phyloP scores from a whole-genome alignment of 2,329 filamentous ascomycete genomes.

The Diaporthe sp. region DNA sequence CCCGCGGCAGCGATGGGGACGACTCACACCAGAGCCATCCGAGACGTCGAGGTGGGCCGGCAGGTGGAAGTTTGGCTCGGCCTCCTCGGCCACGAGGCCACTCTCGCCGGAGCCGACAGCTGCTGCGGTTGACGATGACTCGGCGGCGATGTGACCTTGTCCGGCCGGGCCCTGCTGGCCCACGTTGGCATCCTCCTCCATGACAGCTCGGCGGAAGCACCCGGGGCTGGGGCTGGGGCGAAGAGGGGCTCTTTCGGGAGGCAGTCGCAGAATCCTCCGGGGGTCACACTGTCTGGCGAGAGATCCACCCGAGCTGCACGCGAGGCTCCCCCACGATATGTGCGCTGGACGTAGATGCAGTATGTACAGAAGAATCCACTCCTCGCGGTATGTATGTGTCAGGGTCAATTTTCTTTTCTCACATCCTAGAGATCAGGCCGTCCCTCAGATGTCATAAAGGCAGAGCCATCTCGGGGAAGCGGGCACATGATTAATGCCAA shows the following conservation, averaged over 20 bases:
- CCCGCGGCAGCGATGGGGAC: neutral
- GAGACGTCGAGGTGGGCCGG: conserved; percentile 34
- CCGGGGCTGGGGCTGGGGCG: neutral
- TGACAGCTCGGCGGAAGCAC: conserved; percentile 6
- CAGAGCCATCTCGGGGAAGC: neutral
- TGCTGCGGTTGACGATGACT: conserved; percentile 1
- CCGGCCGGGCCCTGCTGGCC: conserved; percentile 19
- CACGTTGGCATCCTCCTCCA: conserved; percentile 24
- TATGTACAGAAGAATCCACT: neutral
- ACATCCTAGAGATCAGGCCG: neutral
- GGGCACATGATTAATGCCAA: conserved; percentile 31
- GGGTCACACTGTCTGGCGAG: neutral
- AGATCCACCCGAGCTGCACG: conserved; percentile 7
- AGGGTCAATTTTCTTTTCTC: neutral
- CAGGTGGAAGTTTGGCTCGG: conserved; percentile 6
- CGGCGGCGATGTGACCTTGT: conserved; percentile 18
- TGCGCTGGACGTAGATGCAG: neutral
- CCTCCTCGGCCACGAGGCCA: conserved; percentile 1
- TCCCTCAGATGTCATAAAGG: neutral
- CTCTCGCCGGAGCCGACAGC: conserved; percentile 4
- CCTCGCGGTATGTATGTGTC: neutral
- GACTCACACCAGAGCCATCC: conserved; percentile 35
- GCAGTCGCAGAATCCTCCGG: neutral
- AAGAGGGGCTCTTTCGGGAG: neutral
- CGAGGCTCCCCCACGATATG: neutral